Percentiles rank a stretch among this genome's conserved stretches.
Evolutionary conservation across 23 red algal genomes (phyloP).

Genomic region (Gracilaria vermiculophylla): DNA sequence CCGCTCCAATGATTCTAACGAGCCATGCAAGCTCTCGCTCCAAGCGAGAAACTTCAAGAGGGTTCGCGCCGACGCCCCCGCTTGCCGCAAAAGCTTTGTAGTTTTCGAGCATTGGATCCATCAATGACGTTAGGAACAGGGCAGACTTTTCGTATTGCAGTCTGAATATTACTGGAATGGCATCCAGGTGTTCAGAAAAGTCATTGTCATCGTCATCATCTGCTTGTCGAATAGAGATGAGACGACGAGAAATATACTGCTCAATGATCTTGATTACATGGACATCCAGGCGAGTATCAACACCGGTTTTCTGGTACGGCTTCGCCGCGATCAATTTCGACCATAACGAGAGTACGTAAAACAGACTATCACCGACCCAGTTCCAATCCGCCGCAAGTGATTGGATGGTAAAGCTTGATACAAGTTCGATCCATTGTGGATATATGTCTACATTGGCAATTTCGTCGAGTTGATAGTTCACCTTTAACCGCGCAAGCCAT

Average conservation of each 20-base stretch:
- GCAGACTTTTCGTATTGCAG: constrained; percentile 86
- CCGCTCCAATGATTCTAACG: constrained; percentile 51
- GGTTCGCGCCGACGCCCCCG: constrained; percentile 52
- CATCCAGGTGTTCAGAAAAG: constrained; percentile 79
- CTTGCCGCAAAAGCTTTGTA: constrained; percentile 76
- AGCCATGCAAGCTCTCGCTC: constrained; percentile 83
- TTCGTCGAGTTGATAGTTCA: constrained; percentile 87
- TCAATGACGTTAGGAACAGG: constrained; percentile 56
- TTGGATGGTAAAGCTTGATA: constrained; percentile 68
- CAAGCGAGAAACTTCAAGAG: constrained; percentile 59
- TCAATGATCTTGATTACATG: constrained; percentile 78
- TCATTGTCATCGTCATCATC: constrained; percentile 76
- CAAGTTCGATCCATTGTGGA: constrained; percentile 78
- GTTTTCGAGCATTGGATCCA: constrained; percentile 81
- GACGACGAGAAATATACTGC: constrained; percentile 63
- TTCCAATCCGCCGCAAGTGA: constrained; percentile 84
- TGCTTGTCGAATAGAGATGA: constrained; percentile 50
- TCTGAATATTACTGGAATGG: constrained; percentile 71
- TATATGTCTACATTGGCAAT: constrained; percentile 62
- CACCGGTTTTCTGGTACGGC: constrained; percentile 74
- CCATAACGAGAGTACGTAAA: constrained; percentile 79
- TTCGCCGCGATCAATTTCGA: constrained; percentile 61
- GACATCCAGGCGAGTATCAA: constrained; percentile 52
- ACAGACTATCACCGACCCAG: constrained; percentile 79
- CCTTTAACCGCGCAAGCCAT: constrained; percentile 85